These are phyloP conservation scores for Trichocladium antarcticum DNA, from an alignment of 495 filamentous ascomycete genomes.

Conservation along the genomic window DNA sequence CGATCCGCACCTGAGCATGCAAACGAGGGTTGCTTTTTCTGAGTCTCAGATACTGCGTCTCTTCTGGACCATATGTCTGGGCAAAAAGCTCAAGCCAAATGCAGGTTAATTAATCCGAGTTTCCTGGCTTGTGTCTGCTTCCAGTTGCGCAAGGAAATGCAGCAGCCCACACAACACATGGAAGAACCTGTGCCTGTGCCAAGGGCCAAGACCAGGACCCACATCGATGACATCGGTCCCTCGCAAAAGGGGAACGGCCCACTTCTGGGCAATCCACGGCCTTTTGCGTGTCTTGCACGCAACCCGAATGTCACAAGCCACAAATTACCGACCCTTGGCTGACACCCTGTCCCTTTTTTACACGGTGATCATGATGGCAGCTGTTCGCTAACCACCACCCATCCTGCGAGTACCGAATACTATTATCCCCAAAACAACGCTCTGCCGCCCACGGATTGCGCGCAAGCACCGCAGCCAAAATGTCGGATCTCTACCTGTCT, in stretches of 20 bases:
- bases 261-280: background rate
- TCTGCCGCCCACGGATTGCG: background rate
- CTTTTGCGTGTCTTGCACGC: background rate
- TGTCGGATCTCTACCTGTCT: constrained; percentile 53
- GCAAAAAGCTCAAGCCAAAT: no score
- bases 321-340: constrained; percentile 1
- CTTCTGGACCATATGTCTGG: no score
- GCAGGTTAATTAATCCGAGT: no score
- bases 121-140: no score
- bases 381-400: background rate
- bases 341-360: background rate
- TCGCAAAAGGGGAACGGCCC: background rate
- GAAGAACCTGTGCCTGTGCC: background rate
- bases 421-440: background rate
- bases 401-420: background rate
- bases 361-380: background rate
- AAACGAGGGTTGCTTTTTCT: no score
- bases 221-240: constrained; percentile 1
- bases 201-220: background rate
- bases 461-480: constrained; percentile 14
- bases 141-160: no score
- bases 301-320: background rate
- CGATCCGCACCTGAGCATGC: no score
- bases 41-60: no score
- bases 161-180: background rate